Evolutionary conservation across 2,329 filamentous ascomycete species (phyloP).

Genomic region (Coniella lustricola): DNA sequence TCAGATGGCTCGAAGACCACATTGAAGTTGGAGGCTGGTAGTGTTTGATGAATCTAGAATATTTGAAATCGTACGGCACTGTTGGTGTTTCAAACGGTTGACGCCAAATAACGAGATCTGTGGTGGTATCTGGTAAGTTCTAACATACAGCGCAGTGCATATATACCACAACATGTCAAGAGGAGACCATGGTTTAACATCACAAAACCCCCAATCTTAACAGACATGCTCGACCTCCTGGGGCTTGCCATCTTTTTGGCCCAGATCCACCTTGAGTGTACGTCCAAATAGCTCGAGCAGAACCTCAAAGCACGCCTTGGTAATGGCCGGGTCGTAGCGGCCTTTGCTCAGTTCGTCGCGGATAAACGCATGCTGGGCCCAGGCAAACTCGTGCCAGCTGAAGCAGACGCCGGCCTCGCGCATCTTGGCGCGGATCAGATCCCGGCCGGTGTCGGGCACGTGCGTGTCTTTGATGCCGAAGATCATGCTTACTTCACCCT

Average conservation of each 20-base stretch:
- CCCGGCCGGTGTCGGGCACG: slow-evolving; percentile 73
- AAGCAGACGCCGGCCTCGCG: slow-evolving; percentile 69
- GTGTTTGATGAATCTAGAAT: too few species aligned
- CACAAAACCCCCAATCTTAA: slow-evolving; percentile 28
- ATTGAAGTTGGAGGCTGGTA: too few species aligned
- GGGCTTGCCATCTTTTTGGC: slow-evolving; percentile 54
- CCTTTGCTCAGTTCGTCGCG: slow-evolving; percentile 88
- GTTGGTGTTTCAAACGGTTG: too few species aligned
- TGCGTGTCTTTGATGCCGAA: slow-evolving; percentile 90
- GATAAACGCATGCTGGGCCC: slow-evolving; percentile 93
- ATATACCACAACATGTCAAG: too few species aligned
- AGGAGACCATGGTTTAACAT: neutral
- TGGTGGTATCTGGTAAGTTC: too few species aligned
- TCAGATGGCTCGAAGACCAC: too few species aligned
- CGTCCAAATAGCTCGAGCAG: slow-evolving; percentile 78
- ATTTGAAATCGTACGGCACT: too few species aligned
- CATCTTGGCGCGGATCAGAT: slow-evolving; percentile 75
- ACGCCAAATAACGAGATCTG: too few species aligned
- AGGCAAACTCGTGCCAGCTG: slow-evolving; percentile 83
- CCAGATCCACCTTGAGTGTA: slow-evolving; percentile 71
- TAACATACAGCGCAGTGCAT: too few species aligned
- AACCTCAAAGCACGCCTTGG: slow-evolving; percentile 86
- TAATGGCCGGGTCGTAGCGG: slow-evolving; percentile 82
- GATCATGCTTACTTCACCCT: slow-evolving; percentile 72
- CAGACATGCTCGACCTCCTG: slow-evolving; percentile 67